Base-by-base conservation (phyloP, 352 stramenopile species). In the Pythium utonaiense region DNA sequence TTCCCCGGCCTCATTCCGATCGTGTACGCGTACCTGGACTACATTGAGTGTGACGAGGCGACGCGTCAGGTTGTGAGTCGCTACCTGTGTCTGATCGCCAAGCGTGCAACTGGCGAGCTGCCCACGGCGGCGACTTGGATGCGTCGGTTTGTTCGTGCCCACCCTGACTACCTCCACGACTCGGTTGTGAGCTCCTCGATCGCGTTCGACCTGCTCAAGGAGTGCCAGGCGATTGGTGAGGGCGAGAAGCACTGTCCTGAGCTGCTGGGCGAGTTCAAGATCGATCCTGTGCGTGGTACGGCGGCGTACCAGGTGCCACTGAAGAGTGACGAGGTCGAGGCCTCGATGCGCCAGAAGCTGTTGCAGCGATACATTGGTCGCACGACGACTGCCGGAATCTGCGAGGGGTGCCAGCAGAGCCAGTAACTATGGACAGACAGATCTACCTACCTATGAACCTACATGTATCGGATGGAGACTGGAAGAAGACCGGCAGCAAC, bases 91-190 rank as follows among this genome's bases (percentile, higher is more conserved):
- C 84, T 99, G 27, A 98, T 99, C 60, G 78, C 87, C 57, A 97
- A 98, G 69, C 87, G 96, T 52, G 88, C 96, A 6, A 98, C 85
- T 28, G 97, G 97, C 30, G 91, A 98, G 68, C 74, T 99, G n/a
- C 74, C 97, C 4, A 99, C 97, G 21, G 89, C 96, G 24, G 97
- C 97, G 24, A 97, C 92, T 16, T 99, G 95, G 95, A 98, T 99
- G 71, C 83, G 97, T 53, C 91, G 96, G 53, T 99, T 98, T 74
- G 93, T 99, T 24, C 70, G 78, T 38, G 80, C 75, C 19, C 97
- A 99, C 67, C 86, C 93, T 9, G 93, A 96, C 64, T 99, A 99
- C 80, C 84, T 83, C 31, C 83, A 97, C 58, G 97, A 99, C 75
- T 99, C 95, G 57, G 78, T 90, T 56, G 81, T 93, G 53, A 74